Evolutionary conservation across 1,284 basidiomycete genomes (phyloP).

Genomic region (Puccinia triticina): DNA sequence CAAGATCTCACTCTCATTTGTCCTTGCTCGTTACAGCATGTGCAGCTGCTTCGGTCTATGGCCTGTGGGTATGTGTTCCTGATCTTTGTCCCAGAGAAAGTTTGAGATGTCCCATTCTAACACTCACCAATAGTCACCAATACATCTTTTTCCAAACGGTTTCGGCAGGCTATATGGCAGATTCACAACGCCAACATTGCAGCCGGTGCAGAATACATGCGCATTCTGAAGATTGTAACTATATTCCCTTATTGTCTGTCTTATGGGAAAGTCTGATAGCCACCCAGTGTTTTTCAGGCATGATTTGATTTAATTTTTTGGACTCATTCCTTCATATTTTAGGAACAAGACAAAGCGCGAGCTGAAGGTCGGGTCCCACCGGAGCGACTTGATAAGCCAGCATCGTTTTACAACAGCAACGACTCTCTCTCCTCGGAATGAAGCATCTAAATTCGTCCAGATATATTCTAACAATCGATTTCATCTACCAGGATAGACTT

Average conservation of each 20-base stretch:
- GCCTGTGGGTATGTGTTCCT: slow-evolving; percentile 38
- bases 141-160: not conserved
- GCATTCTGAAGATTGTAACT: slow-evolving; percentile 41
- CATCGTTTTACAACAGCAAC: slow-evolving; percentile 37
- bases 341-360: slow-evolving; percentile 50
- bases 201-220: slow-evolving; percentile 51
- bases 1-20: not conserved
- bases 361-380: slow-evolving; percentile 42
- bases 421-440: slow-evolving; percentile 8
- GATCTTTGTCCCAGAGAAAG: not conserved
- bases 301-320: not conserved
- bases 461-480: no score
- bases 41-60: slow-evolving; percentile 47
- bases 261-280: not conserved
- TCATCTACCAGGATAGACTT: no score
- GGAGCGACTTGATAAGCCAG: slow-evolving; percentile 43
- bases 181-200: slow-evolving; percentile 51
- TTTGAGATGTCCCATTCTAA: not conserved
- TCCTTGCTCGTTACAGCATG: slow-evolving; percentile 26
- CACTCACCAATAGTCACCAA: not conserved
- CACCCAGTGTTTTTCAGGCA: not conserved
- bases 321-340: not conserved
- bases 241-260: not conserved
- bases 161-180: slow-evolving; percentile 48
- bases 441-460: no score